These are phyloP conservation scores for Hirsutella rhossiliensis DNA, from an alignment of 2,329 filamentous ascomycete genomes.

Conservation along the genomic window DNA sequence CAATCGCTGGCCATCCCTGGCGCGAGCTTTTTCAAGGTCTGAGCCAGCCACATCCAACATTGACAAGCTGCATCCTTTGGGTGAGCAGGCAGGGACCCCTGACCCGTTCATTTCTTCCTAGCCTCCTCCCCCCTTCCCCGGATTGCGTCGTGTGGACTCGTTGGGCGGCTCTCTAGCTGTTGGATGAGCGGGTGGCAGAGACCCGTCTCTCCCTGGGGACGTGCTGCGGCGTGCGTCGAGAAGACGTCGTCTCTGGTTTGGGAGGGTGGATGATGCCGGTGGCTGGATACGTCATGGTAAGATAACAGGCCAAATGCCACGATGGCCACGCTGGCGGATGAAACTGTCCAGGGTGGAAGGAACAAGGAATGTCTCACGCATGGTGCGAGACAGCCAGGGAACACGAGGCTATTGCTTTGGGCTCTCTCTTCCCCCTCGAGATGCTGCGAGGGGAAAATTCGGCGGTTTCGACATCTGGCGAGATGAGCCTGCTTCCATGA, in stretches of 20 bases:
- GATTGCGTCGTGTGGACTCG: too few relatives aligned
- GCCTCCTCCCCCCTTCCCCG: too few relatives aligned
- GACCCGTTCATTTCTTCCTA: too few relatives aligned
- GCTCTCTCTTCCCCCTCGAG: not conserved
- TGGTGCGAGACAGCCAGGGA: not conserved
- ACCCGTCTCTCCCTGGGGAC: too few relatives aligned
- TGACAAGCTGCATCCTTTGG: not conserved
- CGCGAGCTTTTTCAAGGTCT: not conserved
- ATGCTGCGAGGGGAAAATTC: too few relatives aligned
- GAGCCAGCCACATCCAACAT: not conserved
- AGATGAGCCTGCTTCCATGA: too few relatives aligned
- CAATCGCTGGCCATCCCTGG: not conserved
- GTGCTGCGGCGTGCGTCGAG: too few relatives aligned
- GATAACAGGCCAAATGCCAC: not conserved
- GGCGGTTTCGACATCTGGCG: too few relatives aligned
- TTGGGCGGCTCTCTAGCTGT: too few relatives aligned
- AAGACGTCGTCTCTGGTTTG: too few relatives aligned
- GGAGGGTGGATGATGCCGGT: not conserved
- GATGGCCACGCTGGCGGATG: not conserved
- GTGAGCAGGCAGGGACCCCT: too few relatives aligned
- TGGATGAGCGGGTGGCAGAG: too few relatives aligned
- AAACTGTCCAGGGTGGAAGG: not conserved
- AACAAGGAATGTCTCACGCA: not conserved
- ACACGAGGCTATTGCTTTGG: not conserved
- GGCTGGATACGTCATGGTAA: not conserved